Percentiles rank a stretch among this genome's conserved stretches.
phyloP scores from a whole-genome alignment of 306 rosid species.

The Quercus glauca region DNA sequence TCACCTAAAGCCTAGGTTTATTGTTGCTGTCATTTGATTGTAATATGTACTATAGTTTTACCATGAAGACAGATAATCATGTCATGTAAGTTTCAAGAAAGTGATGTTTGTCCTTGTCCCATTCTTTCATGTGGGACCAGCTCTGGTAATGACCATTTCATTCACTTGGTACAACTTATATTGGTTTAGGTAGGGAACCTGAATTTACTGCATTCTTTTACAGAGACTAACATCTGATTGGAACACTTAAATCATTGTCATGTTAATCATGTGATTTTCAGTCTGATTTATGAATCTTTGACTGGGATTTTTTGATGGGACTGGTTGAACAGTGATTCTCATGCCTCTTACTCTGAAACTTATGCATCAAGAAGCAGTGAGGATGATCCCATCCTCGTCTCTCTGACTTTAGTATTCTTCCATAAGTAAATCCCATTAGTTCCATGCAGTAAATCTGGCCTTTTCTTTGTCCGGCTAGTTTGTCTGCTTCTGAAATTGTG shows the following conservation, averaged over 20 bases:
- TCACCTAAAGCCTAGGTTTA: background rate
- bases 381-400: background rate
- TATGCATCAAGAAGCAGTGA: background rate
- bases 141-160: background rate
- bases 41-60: background rate
- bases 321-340: background rate
- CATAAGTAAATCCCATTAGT: background rate
- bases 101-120: background rate
- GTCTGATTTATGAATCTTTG: background rate
- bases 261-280: background rate
- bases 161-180: background rate
- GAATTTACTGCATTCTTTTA: background rate
- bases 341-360: background rate
- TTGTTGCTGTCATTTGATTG: background rate
- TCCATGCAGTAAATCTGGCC: background rate
- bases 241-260: background rate
- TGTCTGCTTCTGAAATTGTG: background rate
- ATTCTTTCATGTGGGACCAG: background rate
- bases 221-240: background rate
- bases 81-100: background rate
- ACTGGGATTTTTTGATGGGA: background rate
- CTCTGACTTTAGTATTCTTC: background rate
- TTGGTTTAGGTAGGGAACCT: background rate
- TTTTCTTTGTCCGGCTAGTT: slow-evolving; percentile 6
- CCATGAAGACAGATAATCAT: background rate